Evolutionary conservation across 805 yeast species (phyloP), one percentile per base, ranked within the genome.

Genomic region (Candida alai): DNA sequence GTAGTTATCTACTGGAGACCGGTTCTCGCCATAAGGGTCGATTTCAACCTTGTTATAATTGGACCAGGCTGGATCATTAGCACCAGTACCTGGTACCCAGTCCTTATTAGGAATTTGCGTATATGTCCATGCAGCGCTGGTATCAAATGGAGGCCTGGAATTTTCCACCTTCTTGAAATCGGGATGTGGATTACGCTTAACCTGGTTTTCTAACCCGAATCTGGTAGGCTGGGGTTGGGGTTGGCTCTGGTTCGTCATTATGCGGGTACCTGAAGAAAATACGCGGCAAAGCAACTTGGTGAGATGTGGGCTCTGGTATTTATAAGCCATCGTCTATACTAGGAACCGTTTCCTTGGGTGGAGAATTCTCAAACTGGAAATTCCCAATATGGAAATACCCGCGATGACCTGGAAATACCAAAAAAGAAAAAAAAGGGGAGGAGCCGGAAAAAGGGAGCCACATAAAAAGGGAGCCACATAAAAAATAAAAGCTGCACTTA

Each of bases 71-170:
- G 58, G 58, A 27, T 54, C 51, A 28, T 37, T 58, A 15, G 79
- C 74, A 4, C 80, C 80, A 8, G 61, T 46, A 3, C 77, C 78
- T 6, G 60, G 58, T 21, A 38, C 46, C 81, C 80, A 76, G 9
- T 45, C 35, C 5, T 46, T 40, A 21, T 49, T 36, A 0, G 62
- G 61, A 15, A 47, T 39, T 30, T 56, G 47, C 11, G 62, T 56
- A 32, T 47, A 31, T 20, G 25, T 11, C 34, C 40, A 39, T 8
- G 20, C 6, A 9, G 17, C 19, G 2, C 24, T 28, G 8, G 25
- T 12, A 13, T 51, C 49, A 20, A 39, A 42, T n/a, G 13, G 19
- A 11, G 33, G 36, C 21, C 45, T 30, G 17, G 31, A 19, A 10
- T 20, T 34, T 37, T 42, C 45, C 27, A 40, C 44, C 33, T 39